Conservation (phyloP, 75 land plant genomes). For the Cunninghamia lanceolata region DNA sequence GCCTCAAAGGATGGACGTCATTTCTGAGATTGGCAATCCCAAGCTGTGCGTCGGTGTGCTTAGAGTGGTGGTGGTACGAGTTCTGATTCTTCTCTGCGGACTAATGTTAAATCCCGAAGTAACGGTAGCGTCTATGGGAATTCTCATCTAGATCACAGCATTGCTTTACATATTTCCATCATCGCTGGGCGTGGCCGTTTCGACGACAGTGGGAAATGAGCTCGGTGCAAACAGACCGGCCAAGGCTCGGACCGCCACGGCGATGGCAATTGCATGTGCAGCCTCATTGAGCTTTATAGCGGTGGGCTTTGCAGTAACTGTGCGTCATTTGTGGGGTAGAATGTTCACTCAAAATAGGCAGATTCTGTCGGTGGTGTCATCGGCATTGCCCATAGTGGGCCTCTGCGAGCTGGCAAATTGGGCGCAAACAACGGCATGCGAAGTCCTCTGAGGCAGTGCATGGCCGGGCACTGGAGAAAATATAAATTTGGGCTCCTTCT, state of each 20-base stretch:
- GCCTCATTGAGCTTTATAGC: constrained; percentile 18
- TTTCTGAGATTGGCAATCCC: no score
- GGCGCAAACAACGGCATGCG: constrained; percentile 43
- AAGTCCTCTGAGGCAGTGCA: constrained; percentile 48
- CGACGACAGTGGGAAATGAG: constrained; percentile 46
- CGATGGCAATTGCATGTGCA: constrained; percentile 20
- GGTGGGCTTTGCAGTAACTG: constrained; percentile 22
- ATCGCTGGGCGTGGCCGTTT: constrained; percentile 38
- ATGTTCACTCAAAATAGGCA: constrained; percentile 23
- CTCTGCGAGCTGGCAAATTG: constrained; percentile 68
- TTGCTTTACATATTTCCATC: constrained; percentile 41
- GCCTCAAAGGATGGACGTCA: no score
- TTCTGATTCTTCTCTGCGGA: constrained; percentile 35
- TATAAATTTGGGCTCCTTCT: constrained; percentile 47
- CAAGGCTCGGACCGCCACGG: constrained; percentile 21
- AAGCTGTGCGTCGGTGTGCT: no score
- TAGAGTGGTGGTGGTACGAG: constrained; percentile 64
- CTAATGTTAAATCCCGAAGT: constrained; percentile 28
- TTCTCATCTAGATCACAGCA: constrained; percentile 39
- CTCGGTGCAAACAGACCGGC: constrained; percentile 43
- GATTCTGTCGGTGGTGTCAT: constrained; percentile 26
- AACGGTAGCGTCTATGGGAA: constrained; percentile 40
- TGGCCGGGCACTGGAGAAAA: constrained; percentile 41
- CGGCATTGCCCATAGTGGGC: constrained; percentile 48
- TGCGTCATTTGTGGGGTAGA: constrained; percentile 24